phyloP scores from a whole-genome alignment of 345 rosid species.

The Hibiscus mutabilis region DNA sequence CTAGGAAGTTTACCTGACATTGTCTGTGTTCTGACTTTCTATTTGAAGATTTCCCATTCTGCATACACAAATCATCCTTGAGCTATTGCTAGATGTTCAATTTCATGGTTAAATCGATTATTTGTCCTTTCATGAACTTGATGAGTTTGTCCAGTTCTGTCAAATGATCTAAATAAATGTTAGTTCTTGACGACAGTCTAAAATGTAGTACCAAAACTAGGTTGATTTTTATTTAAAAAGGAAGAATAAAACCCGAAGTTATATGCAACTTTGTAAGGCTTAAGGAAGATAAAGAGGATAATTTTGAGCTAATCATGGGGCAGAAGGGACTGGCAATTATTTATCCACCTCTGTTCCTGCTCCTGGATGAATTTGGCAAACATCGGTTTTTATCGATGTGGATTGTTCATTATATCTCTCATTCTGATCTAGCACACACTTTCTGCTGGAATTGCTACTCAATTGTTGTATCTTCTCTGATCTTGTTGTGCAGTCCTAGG shows the following conservation, averaged over 20 bases:
- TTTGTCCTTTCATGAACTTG: not conserved
- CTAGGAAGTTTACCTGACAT: not conserved
- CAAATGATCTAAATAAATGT: not conserved
- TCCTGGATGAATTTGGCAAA: not conserved
- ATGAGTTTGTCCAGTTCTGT: not conserved
- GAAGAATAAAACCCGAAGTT: not conserved
- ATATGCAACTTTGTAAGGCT: not conserved
- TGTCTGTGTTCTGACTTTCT: not conserved
- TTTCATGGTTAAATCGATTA: not conserved
- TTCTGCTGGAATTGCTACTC: not conserved
- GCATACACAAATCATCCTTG: not conserved
- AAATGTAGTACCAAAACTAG: not conserved
- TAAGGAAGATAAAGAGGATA: not conserved
- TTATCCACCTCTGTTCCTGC: not conserved
- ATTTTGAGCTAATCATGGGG: not conserved
- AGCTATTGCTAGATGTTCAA: not conserved
- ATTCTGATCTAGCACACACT: not conserved
- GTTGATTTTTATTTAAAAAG: not conserved
- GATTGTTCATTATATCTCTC: not conserved
- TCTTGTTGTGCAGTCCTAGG: constrained; percentile 58
- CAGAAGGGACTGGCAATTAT: not conserved
- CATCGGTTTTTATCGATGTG: not conserved
- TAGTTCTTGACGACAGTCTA: not conserved
- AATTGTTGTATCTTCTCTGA: not conserved
- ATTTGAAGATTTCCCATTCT: not conserved